Percentiles rank a stretch among this genome's conserved stretches.
Evolutionary conservation across 331 rosid species (phyloP).

Genomic region (Rhamnella rubrinervis): DNA sequence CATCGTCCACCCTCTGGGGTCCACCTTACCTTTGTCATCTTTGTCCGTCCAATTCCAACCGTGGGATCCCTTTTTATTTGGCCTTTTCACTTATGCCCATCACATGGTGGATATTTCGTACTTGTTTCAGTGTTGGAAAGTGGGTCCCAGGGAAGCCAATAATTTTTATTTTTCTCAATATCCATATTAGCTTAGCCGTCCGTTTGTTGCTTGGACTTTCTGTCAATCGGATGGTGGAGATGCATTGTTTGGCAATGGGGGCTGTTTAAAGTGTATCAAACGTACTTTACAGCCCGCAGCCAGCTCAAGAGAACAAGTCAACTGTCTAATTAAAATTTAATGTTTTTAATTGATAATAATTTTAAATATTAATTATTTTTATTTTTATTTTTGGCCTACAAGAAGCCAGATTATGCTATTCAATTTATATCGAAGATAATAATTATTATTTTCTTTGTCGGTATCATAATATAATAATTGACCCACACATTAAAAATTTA

Average conservation of each 20-base stretch:
- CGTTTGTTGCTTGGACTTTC: conserved; percentile 5
- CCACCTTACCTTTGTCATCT: conserved; percentile 11
- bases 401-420: too few species aligned
- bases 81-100: conserved; percentile 6
- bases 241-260: background rate
- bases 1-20: conserved; percentile 17
- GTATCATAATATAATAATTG: too few species aligned
- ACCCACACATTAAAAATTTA: too few species aligned
- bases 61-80: conserved; percentile 22
- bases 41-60: background rate
- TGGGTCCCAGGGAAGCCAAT: background rate
- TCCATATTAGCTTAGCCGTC: background rate
- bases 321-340: background rate
- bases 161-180: conserved; percentile 2
- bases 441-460: too few species aligned
- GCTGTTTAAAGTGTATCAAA: conserved; percentile 3
- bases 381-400: too few species aligned
- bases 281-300: conserved; percentile 25
- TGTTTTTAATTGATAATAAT: too few species aligned
- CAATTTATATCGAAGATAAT: too few species aligned
- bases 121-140: conserved; percentile 6
- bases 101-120: conserved; percentile 15
- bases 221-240: background rate
- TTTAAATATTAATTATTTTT: too few species aligned
- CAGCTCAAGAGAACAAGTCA: conserved; percentile 14